These are phyloP conservation scores for Pleochaeta shiraiana DNA, from an alignment of 2,329 filamentous ascomycete genomes.

Conservation along the genomic window DNA sequence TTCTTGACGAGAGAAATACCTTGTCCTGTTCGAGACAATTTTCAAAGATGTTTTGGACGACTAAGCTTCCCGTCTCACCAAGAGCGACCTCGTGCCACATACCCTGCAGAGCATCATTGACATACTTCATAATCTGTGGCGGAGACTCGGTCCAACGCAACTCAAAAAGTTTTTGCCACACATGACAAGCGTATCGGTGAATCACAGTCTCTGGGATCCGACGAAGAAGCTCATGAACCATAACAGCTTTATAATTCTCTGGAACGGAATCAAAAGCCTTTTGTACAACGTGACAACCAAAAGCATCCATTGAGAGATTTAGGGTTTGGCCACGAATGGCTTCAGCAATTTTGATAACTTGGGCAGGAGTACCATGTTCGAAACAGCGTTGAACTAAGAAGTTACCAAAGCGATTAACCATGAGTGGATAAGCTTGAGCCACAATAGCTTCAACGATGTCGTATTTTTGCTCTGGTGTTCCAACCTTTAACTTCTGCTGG, in stretches of 20 bases:
- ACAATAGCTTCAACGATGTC: conserved; percentile 96
- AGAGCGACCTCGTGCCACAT: conserved; percentile 99
- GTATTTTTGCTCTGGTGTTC: conserved; percentile 85
- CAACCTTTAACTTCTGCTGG: conserved; percentile 96
- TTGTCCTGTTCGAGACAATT: conserved; percentile 98
- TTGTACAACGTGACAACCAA: conserved; percentile 94
- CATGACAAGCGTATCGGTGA: conserved; percentile 95
- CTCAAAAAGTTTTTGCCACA: conserved; percentile 99
- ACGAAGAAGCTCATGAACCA: conserved; percentile 94
- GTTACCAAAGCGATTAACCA: conserved; percentile 98
- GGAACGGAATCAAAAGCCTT: conserved; percentile 97
- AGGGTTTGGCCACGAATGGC: conserved; percentile 87
- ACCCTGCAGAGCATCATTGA: conserved; percentile 81
- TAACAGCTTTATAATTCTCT: conserved; percentile 92
- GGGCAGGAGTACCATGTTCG: conserved; percentile 87
- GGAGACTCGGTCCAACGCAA: conserved; percentile 87
- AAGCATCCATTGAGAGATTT: conserved; percentile 92
- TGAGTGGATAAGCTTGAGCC: conserved; percentile 78
- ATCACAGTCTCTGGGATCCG: conserved; percentile 96
- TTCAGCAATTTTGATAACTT: conserved; percentile 86
- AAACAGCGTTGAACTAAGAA: conserved; percentile 98
- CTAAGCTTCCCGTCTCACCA: conserved; percentile 90
- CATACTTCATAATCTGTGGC: conserved; percentile 95
- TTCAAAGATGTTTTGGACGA: conserved; percentile 99
- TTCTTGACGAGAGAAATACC: conserved; percentile 27